Base-by-base conservation (phyloP, 495 filamentous ascomycete genomes). In the Delitschia confertaspora region DNA sequence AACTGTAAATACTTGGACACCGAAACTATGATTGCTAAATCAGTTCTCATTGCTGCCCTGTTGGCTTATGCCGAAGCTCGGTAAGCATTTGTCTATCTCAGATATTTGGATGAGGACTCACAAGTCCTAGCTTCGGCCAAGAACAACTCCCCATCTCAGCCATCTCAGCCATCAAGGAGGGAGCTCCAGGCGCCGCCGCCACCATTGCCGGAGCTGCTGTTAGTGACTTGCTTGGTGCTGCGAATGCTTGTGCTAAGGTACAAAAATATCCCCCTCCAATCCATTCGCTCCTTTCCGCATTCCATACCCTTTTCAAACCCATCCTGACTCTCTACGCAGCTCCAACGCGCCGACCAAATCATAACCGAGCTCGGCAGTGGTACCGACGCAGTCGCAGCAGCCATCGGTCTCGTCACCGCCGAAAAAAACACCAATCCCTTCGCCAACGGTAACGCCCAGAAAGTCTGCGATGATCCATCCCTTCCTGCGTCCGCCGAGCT, bases 361-460 rank as follows among this genome's bases (percentile, higher is more conserved):
- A 63, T 81, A 20, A 45, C 67, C 23, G 62, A 68, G 17, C 74
- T 81, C 21, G 72, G 70, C 9, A 68, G 55, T 40, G 69, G 71
- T 38, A 56, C 65, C 16, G 58, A 62, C 43, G 75, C 74, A 37
- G 66, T 80, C 38, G 63, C 66, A 7, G 77, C 69, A 4, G 77
- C 77, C 23, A 69, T 69, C 37, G 69, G 65, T 6, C 64, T 80
- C 0, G 76, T 81, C 4, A 70, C 69, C 9, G 75, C 76, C n/a
- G 77, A 81, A 67, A 73, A 78, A 64, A 80, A 81, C 69, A 75
- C 75, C 67, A 81, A 81, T 64, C 72, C 72, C 27, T 79, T 76
- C 45, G 69, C 54, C 19, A 66, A 69, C 32, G 57, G 54, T 26
- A 66, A 50, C 25, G 41, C 73, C 20, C 77, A 76, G 37, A 69